phyloP scores from a whole-genome alignment of 2,329 filamentous ascomycete species.

The Colletotrichum tabaci region DNA sequence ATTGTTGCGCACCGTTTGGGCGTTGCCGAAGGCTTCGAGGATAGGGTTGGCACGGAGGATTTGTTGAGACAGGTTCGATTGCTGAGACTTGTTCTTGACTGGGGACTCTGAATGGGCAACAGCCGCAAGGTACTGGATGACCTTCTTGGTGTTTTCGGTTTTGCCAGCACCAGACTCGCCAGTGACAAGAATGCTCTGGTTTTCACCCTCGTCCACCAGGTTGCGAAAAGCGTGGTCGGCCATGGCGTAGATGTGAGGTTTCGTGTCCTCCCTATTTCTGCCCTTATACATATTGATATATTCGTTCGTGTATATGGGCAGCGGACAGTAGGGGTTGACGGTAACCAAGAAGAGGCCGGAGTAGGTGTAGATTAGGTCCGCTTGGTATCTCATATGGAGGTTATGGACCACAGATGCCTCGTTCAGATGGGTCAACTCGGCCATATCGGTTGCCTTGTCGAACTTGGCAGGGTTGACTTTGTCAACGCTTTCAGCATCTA shows the following conservation, averaged over 20 bases:
- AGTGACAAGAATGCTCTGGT: constrained; percentile 97
- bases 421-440: constrained; percentile 96
- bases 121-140: constrained; percentile 97
- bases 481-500: constrained; percentile 89
- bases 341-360: constrained; percentile 97
- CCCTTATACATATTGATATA: constrained; percentile 99
- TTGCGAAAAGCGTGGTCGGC: constrained; percentile 97
- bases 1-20: constrained; percentile 97
- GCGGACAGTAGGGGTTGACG: constrained; percentile 94
- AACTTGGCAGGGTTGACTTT: constrained; percentile 99
- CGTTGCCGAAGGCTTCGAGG: constrained; percentile 97
- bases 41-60: constrained; percentile 97
- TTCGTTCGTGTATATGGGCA: constrained; percentile 96
- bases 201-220: constrained; percentile 92
- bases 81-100: constrained; percentile 71
- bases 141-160: constrained; percentile 99
- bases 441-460: constrained; percentile 99
- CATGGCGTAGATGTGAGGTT: constrained; percentile 98
- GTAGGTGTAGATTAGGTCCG: constrained; percentile 98
- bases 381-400: constrained; percentile 92
- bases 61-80: constrained; percentile 94
- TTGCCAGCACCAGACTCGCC: constrained; percentile 98
- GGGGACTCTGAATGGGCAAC: constrained; percentile 89
- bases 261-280: constrained; percentile 90
- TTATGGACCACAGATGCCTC: constrained; percentile 99